These are phyloP conservation scores for Beverwykella pulmonaria DNA, from an alignment of 495 filamentous ascomycete species.

Conservation along the genomic window DNA sequence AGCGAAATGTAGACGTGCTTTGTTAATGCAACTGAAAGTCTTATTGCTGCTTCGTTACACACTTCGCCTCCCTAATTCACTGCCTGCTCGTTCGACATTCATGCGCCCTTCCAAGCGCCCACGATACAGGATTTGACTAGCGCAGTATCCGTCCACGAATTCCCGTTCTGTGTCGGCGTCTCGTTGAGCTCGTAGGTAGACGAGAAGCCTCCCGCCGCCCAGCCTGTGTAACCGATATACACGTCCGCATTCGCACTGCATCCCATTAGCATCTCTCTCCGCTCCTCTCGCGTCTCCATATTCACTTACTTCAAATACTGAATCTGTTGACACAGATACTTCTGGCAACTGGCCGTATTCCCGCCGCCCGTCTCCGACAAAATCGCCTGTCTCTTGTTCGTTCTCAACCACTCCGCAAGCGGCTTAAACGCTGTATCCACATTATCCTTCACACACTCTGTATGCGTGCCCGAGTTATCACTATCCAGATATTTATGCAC, in stretches of 20 bases:
- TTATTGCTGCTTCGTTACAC: not conserved
- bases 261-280: not conserved
- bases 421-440: constrained; percentile 52
- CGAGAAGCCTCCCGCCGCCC: constrained; percentile 57
- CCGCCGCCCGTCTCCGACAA: constrained; percentile 61
- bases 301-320: constrained; percentile 47
- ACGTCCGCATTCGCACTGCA: constrained; percentile 52
- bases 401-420: constrained; percentile 53
- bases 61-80: not conserved
- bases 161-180: constrained; percentile 50
- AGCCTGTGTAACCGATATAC: constrained; percentile 57
- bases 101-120: constrained; percentile 10
- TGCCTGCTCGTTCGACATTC: not conserved
- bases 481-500: constrained; percentile 61
- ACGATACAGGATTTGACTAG: constrained; percentile 47
- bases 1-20: not conserved
- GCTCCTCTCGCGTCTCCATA: not conserved
- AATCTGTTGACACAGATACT: constrained; percentile 52
- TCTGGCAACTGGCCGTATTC: constrained; percentile 49
- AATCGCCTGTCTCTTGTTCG: constrained; percentile 55
- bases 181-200: constrained; percentile 51
- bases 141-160: constrained; percentile 47
- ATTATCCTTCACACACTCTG: constrained; percentile 57
- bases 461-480: constrained; percentile 58
- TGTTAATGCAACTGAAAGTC: not conserved